Conservation (phyloP, 306 rosid species). For the Amphicarpaea edgeworthii region DNA sequence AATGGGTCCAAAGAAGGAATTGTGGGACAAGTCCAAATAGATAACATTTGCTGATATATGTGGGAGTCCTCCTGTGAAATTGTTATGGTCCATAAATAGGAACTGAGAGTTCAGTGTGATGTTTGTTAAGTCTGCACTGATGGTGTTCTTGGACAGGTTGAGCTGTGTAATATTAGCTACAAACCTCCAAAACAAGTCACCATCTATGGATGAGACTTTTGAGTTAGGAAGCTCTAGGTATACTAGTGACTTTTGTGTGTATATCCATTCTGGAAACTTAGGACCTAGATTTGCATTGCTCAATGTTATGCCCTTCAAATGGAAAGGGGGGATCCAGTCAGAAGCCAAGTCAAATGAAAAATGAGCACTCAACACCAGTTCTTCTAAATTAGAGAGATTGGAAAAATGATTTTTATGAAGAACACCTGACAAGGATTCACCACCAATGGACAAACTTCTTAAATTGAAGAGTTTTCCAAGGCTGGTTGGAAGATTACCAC, state of each 20-base stretch:
- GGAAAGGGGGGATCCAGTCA: conserved; percentile 48
- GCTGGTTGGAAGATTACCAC: conserved; percentile 37
- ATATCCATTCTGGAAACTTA: conserved; percentile 45
- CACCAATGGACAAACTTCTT: background rate
- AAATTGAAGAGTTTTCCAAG: conserved; percentile 37
- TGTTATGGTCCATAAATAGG: conserved; percentile 30
- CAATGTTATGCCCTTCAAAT: background rate
- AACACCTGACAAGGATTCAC: conserved; percentile 30
- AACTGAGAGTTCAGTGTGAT: conserved; percentile 10
- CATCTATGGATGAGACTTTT: background rate
- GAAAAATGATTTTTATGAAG: conserved; percentile 18
- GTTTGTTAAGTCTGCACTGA: conserved; percentile 48
- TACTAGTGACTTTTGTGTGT: conserved; percentile 23
- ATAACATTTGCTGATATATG: conserved; percentile 40
- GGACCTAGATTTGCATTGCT: conserved; percentile 41
- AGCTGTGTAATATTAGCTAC: conserved; percentile 38
- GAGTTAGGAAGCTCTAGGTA: conserved; percentile 1
- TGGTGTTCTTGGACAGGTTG: conserved; percentile 39
- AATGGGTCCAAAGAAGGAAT: conserved; percentile 49
- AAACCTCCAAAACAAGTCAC: conserved; percentile 36
- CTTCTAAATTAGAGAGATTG: conserved; percentile 5
- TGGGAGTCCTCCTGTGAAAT: conserved; percentile 47
- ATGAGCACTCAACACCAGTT: background rate
- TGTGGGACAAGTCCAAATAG: conserved; percentile 19
- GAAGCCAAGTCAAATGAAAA: conserved; percentile 28